Evolutionary conservation across 768 basidiomycete genomes (phyloP).

Genomic region (Ramaria sp.): DNA sequence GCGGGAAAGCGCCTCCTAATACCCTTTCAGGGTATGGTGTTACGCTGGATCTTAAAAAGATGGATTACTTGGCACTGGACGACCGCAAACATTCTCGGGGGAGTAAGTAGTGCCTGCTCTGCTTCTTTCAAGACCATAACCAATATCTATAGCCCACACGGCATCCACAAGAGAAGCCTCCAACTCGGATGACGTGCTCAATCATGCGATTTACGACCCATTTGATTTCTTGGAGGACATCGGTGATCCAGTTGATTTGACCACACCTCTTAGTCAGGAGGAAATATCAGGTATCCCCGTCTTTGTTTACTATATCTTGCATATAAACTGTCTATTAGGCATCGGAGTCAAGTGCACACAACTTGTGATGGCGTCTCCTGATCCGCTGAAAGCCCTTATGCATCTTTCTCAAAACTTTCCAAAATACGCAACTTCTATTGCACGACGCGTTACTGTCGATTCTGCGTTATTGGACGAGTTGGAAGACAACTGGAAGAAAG

Average conservation of each 20-base stretch:
- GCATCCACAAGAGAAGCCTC: not conserved
- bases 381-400: conserved; percentile 45
- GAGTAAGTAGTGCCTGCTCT: not conserved
- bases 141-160: not conserved
- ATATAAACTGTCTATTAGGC: conserved; percentile 23
- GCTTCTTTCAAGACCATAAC: not conserved
- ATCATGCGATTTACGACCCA: conserved; percentile 30
- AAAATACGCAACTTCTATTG: conserved; percentile 63
- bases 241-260: conserved; percentile 11
- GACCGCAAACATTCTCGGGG: conserved; percentile 37
- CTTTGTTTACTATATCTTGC: not conserved
- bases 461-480: conserved; percentile 44
- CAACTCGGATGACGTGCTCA: not conserved
- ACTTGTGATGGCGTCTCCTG: conserved; percentile 51
- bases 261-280: conserved; percentile 34
- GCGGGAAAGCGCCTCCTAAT: conserved; percentile 19
- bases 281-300: conserved; percentile 42
- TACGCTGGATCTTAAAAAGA: conserved; percentile 88
- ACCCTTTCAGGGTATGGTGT: conserved; percentile 87
- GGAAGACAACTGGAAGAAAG: conserved; percentile 40
- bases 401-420: conserved; percentile 84
- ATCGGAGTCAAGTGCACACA: conserved; percentile 69
- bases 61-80: conserved; percentile 90
- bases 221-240: conserved; percentile 18
- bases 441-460: conserved; percentile 53